Base-by-base conservation (phyloP, 2,329 filamentous ascomycete species). In the Aureobasidium namibiae region DNA sequence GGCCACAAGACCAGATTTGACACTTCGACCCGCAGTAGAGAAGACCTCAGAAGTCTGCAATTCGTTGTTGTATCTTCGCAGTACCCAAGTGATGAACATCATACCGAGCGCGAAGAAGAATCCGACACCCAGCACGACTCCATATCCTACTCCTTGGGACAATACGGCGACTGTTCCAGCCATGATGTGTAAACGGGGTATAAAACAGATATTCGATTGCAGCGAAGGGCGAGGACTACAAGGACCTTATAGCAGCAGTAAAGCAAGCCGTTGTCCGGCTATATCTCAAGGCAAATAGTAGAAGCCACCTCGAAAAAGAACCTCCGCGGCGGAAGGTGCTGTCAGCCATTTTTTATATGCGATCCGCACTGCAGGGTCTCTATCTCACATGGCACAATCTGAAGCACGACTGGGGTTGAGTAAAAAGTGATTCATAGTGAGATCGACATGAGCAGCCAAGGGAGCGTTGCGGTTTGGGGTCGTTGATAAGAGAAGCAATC, bases 31-130 rank as follows among this genome's bases (percentile, higher is more conserved):
- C 52, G 91, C 91, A 0, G 91, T 95, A 63, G 82, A 91, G 78
- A 96, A 96, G 83, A 91, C 94, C 75, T 96, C 91, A 0, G 88
- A 92, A 0, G 92, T 96, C 72, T 95, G 90, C 3, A 92, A 77
- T 71, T 94, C 90, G 77, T 85, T 80, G 67, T 86, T 85, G 69
- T 87, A 87, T 69, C 84, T 77, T 68, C 85, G 87, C 60, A 89
- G 74, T 29, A 87, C 79, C 72, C 85, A 86, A 1, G 86, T 89
- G n/a, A 85, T 85, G 56, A 83, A 74, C 67, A 88, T 88, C 86
- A 89, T 89, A 62, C 86, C 83, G 61, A 91, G 75, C 73, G 88
- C 86, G 73, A 92, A 92, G 26, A 82, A 79, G 66, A 88, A 84
- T 21, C 89, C 88, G 16, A 92, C 73, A 18, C 88, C 88, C 34